Percentiles rank a stretch among this genome's conserved stretches.
Evolutionary conservation across 176 grass and related monocot genomes (phyloP).

Genomic region (Oryza brachyantha): DNA sequence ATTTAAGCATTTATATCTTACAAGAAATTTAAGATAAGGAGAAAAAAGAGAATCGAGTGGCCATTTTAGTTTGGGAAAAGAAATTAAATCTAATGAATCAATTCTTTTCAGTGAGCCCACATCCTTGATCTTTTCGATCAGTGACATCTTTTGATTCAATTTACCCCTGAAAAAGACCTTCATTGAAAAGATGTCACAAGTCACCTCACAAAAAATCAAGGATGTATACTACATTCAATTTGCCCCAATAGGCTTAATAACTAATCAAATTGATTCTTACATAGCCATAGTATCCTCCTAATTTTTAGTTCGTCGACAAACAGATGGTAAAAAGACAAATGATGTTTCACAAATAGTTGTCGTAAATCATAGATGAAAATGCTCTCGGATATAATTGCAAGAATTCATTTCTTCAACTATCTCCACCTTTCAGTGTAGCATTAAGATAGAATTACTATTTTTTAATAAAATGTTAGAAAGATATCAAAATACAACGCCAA

Average conservation of each 20-base stretch:
- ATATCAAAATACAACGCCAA: background rate
- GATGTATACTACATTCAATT: too few relatives aligned
- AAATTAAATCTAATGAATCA: too few relatives aligned
- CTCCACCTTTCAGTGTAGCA: background rate
- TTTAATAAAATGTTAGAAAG: background rate
- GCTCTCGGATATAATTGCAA: background rate
- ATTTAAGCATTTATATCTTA: too few relatives aligned
- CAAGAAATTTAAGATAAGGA: too few relatives aligned
- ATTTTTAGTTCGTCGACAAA: background rate
- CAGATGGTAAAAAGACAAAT: background rate
- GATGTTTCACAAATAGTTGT: background rate
- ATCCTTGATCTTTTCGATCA: too few relatives aligned
- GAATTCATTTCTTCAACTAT: background rate
- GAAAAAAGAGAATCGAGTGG: too few relatives aligned
- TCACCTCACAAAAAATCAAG: too few relatives aligned
- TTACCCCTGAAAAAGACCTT: too few relatives aligned
- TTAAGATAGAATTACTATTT: background rate
- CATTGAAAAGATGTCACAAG: too few relatives aligned
- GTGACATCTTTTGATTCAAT: too few relatives aligned
- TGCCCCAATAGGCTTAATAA: background rate
- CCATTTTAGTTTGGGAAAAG: too few relatives aligned
- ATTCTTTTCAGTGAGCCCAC: too few relatives aligned
- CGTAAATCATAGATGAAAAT: background rate
- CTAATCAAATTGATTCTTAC: background rate
- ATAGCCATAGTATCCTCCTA: background rate